Conservation (phyloP, 2,329 filamentous ascomycete species). For the Ceratocystis smalleyi region DNA sequence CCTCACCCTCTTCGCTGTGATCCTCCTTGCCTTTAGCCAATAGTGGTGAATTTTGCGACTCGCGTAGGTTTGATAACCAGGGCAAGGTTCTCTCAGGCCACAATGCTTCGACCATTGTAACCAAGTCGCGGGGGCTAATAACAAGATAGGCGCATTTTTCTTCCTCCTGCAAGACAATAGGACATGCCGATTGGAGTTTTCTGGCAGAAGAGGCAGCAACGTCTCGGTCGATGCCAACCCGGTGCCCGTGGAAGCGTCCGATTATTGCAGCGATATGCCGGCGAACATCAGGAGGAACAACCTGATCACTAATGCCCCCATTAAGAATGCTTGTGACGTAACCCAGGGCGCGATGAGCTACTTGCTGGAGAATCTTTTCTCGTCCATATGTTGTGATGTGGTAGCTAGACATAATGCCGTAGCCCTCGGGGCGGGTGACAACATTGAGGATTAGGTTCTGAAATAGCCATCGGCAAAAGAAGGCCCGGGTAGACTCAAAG, state of each 20-base stretch:
- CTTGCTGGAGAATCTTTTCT: slow-evolving; percentile 63
- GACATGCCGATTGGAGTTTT: neutral
- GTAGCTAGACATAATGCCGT: slow-evolving; percentile 68
- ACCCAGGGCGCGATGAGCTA: slow-evolving; percentile 65
- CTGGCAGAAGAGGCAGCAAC: no score
- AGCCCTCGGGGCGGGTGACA: slow-evolving; percentile 75
- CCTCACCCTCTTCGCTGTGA: slow-evolving; percentile 49
- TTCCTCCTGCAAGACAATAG: neutral
- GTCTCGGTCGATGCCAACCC: neutral
- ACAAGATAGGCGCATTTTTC: slow-evolving; percentile 49
- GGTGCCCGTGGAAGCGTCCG: slow-evolving; percentile 40
- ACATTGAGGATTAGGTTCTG: slow-evolving; percentile 71
- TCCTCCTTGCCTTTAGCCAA: neutral
- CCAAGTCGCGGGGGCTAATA: slow-evolving; percentile 61
- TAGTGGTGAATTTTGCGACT: neutral
- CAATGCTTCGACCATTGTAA: slow-evolving; percentile 66
- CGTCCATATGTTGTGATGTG: slow-evolving; percentile 84
- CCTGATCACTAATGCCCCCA: slow-evolving; percentile 38
- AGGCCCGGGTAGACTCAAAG: slow-evolving; percentile 60
- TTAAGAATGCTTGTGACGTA: slow-evolving; percentile 57
- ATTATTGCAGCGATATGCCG: slow-evolving; percentile 58
- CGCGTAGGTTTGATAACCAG: slow-evolving; percentile 27
- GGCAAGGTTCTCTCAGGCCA: slow-evolving; percentile 57
- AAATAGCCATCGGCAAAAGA: slow-evolving; percentile 85
- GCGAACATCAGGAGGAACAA: slow-evolving; percentile 46